Percentiles rank a stretch among this genome's conserved stretches.
phyloP scores from a whole-genome alignment of 371 early-diverging fungal genomes.

The Furculomyces boomerangus region DNA sequence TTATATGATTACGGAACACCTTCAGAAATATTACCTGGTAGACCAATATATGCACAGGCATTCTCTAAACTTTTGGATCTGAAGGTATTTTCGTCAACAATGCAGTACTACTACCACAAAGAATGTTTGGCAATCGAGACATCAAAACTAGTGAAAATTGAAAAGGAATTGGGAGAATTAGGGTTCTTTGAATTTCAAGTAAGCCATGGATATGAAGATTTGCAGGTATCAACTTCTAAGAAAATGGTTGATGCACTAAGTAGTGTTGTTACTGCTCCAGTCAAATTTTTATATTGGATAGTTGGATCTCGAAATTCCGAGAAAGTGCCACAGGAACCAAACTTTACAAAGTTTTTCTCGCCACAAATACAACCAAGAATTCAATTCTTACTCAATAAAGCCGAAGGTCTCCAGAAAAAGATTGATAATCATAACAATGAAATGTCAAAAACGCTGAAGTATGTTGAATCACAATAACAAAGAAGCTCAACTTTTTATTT shows the following conservation, averaged over 20 bases:
- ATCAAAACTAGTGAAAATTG: conserved; percentile 41
- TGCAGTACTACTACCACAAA: conserved; percentile 56
- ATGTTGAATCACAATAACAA: too few relatives aligned
- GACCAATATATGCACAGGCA: conserved; percentile 63
- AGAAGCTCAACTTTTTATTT: too few relatives aligned
- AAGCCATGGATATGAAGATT: neutral
- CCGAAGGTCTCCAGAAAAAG: neutral
- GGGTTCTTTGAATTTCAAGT: neutral
- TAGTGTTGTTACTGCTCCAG: neutral
- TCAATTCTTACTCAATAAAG: neutral
- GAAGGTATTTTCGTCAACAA: conserved; percentile 45
- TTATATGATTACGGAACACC: conserved; percentile 20
- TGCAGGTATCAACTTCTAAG: neutral
- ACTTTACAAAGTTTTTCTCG: neutral
- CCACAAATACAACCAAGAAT: neutral
- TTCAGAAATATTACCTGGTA: conserved; percentile 48
- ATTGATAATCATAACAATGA: neutral
- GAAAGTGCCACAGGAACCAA: neutral
- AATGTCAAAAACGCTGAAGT: neutral
- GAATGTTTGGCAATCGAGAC: conserved; percentile 44
- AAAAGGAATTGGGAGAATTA: conserved; percentile 36
- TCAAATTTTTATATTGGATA: neutral
- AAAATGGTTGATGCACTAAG: neutral
- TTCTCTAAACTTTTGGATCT: conserved; percentile 53
- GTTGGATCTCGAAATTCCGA: neutral